A percentile compares a stretch with the other conserved stretches of the same genome.
phyloP scores from a whole-genome alignment of 2,329 filamentous ascomycete species.

The Cladobotryum mycophilum region DNA sequence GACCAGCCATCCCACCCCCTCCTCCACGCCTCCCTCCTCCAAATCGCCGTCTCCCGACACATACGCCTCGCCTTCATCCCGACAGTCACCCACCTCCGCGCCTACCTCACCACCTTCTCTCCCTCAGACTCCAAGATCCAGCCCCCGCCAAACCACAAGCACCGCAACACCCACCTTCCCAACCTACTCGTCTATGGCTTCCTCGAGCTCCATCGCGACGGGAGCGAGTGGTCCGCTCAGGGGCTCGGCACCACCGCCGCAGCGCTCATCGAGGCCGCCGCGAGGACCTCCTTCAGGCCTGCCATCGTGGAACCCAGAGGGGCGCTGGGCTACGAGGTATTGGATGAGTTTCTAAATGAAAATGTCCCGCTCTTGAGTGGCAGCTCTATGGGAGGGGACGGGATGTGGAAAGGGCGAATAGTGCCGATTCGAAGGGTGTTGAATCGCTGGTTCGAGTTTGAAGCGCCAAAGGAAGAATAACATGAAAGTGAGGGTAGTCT shows the following conservation, averaged over 20 bases:
- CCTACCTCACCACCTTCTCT: slow-evolving; percentile 59
- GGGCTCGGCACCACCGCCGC: slow-evolving; percentile 60
- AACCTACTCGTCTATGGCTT: slow-evolving; percentile 58
- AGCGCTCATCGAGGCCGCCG: slow-evolving; percentile 55
- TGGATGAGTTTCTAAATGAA: slow-evolving; percentile 40
- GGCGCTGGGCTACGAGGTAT: slow-evolving; percentile 20
- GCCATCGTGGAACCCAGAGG: slow-evolving; percentile 42
- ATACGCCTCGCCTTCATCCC: slow-evolving; percentile 67
- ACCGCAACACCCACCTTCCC: not conserved
- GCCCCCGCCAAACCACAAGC: slow-evolving; percentile 27
- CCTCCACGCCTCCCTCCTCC: slow-evolving; percentile 58
- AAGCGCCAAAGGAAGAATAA: not conserved
- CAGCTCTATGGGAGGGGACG: slow-evolving; percentile 44
- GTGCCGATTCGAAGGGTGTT: slow-evolving; percentile 53
- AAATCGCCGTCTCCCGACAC: slow-evolving; percentile 61
- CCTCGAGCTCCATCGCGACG: slow-evolving; percentile 58
- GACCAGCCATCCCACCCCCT: slow-evolving; percentile 27
- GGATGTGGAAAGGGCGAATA: slow-evolving; percentile 51
- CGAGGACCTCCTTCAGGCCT: slow-evolving; percentile 36
- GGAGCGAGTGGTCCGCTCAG: slow-evolving; percentile 70
- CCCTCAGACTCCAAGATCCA: slow-evolving; percentile 29
- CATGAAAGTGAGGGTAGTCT: no score
- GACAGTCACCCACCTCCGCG: slow-evolving; percentile 70
- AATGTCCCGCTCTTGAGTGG: slow-evolving; percentile 57
- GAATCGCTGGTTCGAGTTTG: slow-evolving; percentile 55